These are phyloP conservation scores for Plectosphaerella plurivora DNA, from an alignment of 2,329 filamentous ascomycete species.

Conservation along the genomic window DNA sequence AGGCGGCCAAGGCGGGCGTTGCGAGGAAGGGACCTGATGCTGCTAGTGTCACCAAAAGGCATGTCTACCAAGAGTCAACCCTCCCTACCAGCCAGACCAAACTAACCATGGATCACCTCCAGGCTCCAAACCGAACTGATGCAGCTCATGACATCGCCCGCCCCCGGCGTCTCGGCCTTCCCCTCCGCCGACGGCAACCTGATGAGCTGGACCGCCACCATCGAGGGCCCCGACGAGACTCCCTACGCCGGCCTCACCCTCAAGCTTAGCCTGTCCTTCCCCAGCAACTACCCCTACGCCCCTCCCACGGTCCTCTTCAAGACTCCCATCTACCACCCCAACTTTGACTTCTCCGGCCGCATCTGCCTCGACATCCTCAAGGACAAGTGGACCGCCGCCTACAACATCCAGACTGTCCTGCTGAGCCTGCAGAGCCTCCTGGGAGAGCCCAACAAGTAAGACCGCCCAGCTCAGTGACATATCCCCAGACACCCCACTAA, in stretches of 20 bases:
- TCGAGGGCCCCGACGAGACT: constrained; percentile 84
- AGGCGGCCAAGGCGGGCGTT: constrained; percentile 57
- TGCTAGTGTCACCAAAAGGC: constrained; percentile 77
- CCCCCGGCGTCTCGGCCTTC: constrained; percentile 92
- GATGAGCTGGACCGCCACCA: constrained; percentile 89
- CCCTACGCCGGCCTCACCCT: constrained; percentile 85
- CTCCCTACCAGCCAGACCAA: neutral
- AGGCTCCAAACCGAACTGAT: constrained; percentile 97
- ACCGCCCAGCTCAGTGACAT: neutral
- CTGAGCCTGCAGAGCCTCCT: constrained; percentile 91
- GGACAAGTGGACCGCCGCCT: constrained; percentile 98
- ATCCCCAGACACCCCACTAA: neutral
- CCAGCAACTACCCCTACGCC: constrained; percentile 87
- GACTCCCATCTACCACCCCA: constrained; percentile 98
- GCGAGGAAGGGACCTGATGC: constrained; percentile 58
- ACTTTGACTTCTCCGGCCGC: constrained; percentile 93
- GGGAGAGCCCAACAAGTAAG: constrained; percentile 97
- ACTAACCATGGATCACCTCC: constrained; percentile 7
- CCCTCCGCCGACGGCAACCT: constrained; percentile 87
- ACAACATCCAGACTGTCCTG: constrained; percentile 92
- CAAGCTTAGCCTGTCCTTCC: constrained; percentile 90
- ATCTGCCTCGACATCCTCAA: constrained; percentile 98
- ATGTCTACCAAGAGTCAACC: constrained; percentile 13
- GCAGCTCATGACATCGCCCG: constrained; percentile 94
- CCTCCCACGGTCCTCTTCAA: constrained; percentile 93